Base-by-base conservation (phyloP, 2,329 filamentous ascomycete species). In the Albifimbria verrucaria region DNA sequence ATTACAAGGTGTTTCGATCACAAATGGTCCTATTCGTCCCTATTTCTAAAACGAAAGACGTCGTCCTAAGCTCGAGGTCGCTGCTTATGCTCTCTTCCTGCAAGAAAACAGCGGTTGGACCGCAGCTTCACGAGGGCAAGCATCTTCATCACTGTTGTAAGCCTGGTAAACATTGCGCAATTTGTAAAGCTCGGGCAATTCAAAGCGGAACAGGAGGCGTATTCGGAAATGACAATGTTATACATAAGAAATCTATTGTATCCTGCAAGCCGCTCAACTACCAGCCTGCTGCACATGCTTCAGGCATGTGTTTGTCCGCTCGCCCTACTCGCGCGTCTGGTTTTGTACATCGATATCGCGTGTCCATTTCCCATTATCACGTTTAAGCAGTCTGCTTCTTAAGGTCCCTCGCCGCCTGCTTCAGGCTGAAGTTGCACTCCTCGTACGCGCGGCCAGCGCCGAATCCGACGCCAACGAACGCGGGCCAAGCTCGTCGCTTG, bases 401-500 rank as follows among this genome's bases (percentile, higher is more conserved):
- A 62, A 85, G 73, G 52, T 83, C 80, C 63, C 76, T 76, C 44
- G 81, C 77, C 32, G 82, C 81, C 69, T 80, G 77, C 75, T 85
- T 86, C 65, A 87, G 71, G 76, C 78, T 87, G 77, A 82, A 89
- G 79, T 99, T 96, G 77, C 94, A 97, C 80, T 99, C 94, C 76
- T 99, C 94, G 80, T 96, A 99, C 54, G 94, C 94, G 67, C 95
- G 86, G 66, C 94, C 94, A 59, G 92, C 92, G 71, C 95, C 94
- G 72, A 99, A 97, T 53, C 94, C 94, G 52, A 93, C 82, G 60
- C 94, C 94, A 61, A 96, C 84, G 71, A 91, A 94, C n/a, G 92
- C 94, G 53, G 94, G 94, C 91, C 93, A 99, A 61, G 94, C 90
- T 78, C 94, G 88, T 75, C 95, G 89, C 83, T 96, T 96, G 85